These are phyloP conservation scores for Stagonosporopsis cucurbitacearum DNA, from an alignment of 2,329 filamentous ascomycete species.

Conservation along the genomic window DNA sequence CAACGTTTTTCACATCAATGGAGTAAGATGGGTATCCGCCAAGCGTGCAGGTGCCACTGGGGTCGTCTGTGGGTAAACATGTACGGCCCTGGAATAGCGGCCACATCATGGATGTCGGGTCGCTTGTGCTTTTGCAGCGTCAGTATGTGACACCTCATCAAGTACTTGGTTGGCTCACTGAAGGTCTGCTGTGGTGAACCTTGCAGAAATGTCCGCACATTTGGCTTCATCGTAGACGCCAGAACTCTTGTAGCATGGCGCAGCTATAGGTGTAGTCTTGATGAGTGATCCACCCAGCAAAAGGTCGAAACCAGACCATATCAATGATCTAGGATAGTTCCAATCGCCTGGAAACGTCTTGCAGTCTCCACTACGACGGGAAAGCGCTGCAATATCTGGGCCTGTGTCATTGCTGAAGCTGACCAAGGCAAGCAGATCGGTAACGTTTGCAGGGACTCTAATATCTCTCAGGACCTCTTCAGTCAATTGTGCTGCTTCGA, in stretches of 20 bases:
- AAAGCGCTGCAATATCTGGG: background rate
- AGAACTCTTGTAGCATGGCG: constrained; percentile 31
- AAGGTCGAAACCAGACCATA: constrained; percentile 28
- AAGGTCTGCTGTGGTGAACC: constrained; percentile 18
- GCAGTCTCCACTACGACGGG: constrained; percentile 17
- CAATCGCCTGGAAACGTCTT: constrained; percentile 33
- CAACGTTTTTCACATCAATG: constrained; percentile 23
- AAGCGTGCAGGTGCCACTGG: constrained; percentile 20
- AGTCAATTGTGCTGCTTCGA: constrained; percentile 26
- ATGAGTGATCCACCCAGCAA: constrained; percentile 26
- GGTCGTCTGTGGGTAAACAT: constrained; percentile 27
- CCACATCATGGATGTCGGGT: constrained; percentile 36
- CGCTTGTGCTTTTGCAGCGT: constrained; percentile 16
- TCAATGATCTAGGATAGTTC: constrained; percentile 20
- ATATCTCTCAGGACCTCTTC: constrained; percentile 11
- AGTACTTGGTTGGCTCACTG: constrained; percentile 7
- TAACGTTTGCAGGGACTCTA: background rate
- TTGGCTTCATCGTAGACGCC: constrained; percentile 17
- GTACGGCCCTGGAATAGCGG: constrained; percentile 34
- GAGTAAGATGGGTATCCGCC: constrained; percentile 27
- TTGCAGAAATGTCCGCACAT: constrained; percentile 21
- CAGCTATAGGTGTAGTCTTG: constrained; percentile 29
- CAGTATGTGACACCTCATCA: too few species aligned
- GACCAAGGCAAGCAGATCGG: constrained; percentile 22
- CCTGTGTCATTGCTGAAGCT: constrained; percentile 39